Conservation (phyloP, 441 rosid species). For the Arabidopsis hybrid region DNA sequence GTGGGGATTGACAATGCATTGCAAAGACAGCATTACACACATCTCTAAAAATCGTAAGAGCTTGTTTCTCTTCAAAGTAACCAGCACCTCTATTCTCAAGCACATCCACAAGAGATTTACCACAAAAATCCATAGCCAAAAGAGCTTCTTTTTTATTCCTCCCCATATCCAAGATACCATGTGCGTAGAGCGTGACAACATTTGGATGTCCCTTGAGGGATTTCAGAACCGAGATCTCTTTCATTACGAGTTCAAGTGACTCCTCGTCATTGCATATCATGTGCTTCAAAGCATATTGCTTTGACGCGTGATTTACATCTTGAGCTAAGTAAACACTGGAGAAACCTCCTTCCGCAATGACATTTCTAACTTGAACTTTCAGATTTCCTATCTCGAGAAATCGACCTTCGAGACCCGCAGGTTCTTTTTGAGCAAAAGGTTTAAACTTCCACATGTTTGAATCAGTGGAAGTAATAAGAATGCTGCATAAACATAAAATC, state of each 20-base stretch:
- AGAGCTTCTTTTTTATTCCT: constrained; percentile 92
- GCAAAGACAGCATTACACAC: constrained; percentile 96
- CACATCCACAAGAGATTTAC: constrained; percentile 80
- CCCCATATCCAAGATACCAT: constrained; percentile 82
- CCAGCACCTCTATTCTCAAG: constrained; percentile 85
- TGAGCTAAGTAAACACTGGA: constrained; percentile 89
- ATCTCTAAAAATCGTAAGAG: constrained; percentile 75
- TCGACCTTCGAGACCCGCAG: constrained; percentile 89
- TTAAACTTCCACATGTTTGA: constrained; percentile 93
- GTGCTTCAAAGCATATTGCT: constrained; percentile 93
- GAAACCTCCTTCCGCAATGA: constrained; percentile 96
- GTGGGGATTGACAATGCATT: constrained; percentile 91
- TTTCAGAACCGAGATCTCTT: constrained; percentile 86
- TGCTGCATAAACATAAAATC: constrained; percentile 41
- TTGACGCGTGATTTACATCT: constrained; percentile 68
- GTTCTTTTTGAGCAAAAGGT: constrained; percentile 81
- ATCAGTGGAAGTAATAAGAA: constrained; percentile 31
- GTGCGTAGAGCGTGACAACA: constrained; percentile 69
- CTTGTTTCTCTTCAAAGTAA: constrained; percentile 87
- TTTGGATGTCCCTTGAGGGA: constrained; percentile 90
- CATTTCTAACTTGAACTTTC: constrained; percentile 72
- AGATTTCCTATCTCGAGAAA: constrained; percentile 76
- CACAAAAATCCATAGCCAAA: constrained; percentile 90
- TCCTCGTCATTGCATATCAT: constrained; percentile 89
- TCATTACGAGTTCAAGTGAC: constrained; percentile 69